A percentile compares a stretch with the other conserved stretches of the same genome.
Conservation (phyloP, 148 eudicot species). For the Heliamphora exappendiculata region DNA sequence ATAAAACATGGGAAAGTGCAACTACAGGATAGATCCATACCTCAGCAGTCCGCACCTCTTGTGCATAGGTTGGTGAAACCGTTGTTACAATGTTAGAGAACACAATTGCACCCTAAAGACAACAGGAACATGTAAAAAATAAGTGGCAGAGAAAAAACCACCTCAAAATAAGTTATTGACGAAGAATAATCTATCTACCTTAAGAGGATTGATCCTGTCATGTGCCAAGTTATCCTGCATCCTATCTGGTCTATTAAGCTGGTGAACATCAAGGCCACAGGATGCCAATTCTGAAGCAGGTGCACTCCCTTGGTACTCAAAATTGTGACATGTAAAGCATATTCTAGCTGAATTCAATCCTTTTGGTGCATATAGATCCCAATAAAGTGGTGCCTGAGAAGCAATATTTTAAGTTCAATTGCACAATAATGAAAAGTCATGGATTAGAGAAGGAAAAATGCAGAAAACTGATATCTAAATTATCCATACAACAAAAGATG, state of each 20-base stretch:
- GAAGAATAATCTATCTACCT: constrained; percentile 39
- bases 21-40: constrained; percentile 31
- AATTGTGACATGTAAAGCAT: constrained; percentile 97
- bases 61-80: constrained; percentile 92
- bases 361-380: constrained; percentile 88
- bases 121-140: constrained; percentile 9
- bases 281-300: constrained; percentile 77
- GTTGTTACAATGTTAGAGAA: constrained; percentile 97
- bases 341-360: constrained; percentile 91
- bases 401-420: background rate
- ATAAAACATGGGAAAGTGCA: background rate
- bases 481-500: constrained; percentile 79
- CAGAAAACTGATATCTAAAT: background rate
- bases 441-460: background rate
- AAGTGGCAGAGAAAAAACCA: constrained; percentile 1
- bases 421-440: background rate
- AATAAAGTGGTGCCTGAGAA: constrained; percentile 80
- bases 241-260: constrained; percentile 85
- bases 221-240: constrained; percentile 84
- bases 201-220: constrained; percentile 72
- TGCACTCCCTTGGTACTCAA: constrained; percentile 93
- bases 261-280: constrained; percentile 91
- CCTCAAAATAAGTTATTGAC: constrained; percentile 1
- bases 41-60: constrained; percentile 76
- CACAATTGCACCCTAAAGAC: constrained; percentile 81